Evolutionary conservation across 1,284 basidiomycete genomes (phyloP), one percentile per base, ranked within the genome.

Genomic region (Sporisorium reilianum): DNA sequence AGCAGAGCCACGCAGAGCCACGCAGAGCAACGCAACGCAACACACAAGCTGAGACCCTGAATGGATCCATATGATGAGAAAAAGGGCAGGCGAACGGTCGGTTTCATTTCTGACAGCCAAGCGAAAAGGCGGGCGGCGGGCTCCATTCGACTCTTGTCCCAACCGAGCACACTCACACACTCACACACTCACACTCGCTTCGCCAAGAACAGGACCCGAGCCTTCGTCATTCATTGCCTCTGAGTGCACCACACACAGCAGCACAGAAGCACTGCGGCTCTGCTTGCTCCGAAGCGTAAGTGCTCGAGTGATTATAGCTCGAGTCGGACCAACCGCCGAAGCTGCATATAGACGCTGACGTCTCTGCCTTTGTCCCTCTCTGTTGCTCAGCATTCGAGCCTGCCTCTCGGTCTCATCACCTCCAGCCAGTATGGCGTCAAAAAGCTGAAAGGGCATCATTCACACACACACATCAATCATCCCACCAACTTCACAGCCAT

Each of bases 41-140:
- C 49, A 25, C 34, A 38, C 49, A 25, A 25, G 22, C 25, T 36
- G 42, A 42, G 52, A 54, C 52, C 52, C 52, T 54, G 52, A 44
- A 54, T 40, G 36, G 14, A n/a, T n/a, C n/a, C n/a, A n/a, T n/a
- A n/a, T n/a, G 6, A 9, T 11, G 9, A 3, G 3, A 10, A 38
- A 22, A 44, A 28, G 44, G n/a, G n/a, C n/a, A n/a, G 14, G 23
- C 20, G 16, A 28, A 46, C 12, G 28, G 45, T 18, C n/a, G 26
- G 10, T 48, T 48, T 28, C 46, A 48, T 23, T 25, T 38, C 49
- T 25, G 49, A 23, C 49, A 45, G 26, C 8, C 38, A n/a, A 41
- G 38, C 38, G 16, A n/a, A 45, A 45, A 18, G 25, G 12, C 10
- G 23, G 12, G 36, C 10, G 36, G 14, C 28, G 28, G 28, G 28